Evolutionary conservation across 345 rosid genomes (phyloP), one percentile per base, ranked within the genome.

Genomic region (Eucalyptus microcorys): DNA sequence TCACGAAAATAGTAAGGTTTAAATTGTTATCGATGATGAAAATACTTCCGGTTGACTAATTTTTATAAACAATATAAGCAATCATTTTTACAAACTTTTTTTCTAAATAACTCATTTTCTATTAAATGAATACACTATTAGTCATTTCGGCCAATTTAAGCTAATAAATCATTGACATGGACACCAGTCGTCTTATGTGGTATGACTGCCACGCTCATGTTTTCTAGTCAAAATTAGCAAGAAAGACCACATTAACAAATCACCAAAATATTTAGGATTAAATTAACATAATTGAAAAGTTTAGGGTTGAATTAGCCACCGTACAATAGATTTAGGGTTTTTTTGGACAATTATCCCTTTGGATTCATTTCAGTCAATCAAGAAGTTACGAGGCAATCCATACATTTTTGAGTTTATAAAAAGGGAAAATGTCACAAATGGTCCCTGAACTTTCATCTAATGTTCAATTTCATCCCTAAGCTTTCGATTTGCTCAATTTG

Each of bases 131-230:
- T 21, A 52, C 4, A 52, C 57, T 52, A 4, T 66, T 32, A 32
- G 22, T 66, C 22, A 4, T 66, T 34, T 5, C 4, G 1, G 2
- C 42, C 21, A 68, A 68, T 34, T 68, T 17, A 17, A 21, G 13
- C 42, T 52, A 7, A 5, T 15, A 34, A 34, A 68, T 34, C 4
- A 21, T 17, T 17, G 24, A 34, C 3, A 11, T 34, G 4, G 14
- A 17, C 24, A 34, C 13, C 1, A 2, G 4, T 11, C 2, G 1
- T 5, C 7, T 19, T 68, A 34, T 1, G 7, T 68, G 14, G 2
- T 4, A 68, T 1, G 0, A 8, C 2, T 16, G 8, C 1, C 30
- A 76, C 7, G 1, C 40, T 6, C 0, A 2, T 8, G 13, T 34
- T 37, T 40, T 37, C 8, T 11, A 40, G 8, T 1, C 5, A 32